phyloP scores from a whole-genome alignment of 176 grass and related monocot genomes.

The Aechmea fasciata region DNA sequence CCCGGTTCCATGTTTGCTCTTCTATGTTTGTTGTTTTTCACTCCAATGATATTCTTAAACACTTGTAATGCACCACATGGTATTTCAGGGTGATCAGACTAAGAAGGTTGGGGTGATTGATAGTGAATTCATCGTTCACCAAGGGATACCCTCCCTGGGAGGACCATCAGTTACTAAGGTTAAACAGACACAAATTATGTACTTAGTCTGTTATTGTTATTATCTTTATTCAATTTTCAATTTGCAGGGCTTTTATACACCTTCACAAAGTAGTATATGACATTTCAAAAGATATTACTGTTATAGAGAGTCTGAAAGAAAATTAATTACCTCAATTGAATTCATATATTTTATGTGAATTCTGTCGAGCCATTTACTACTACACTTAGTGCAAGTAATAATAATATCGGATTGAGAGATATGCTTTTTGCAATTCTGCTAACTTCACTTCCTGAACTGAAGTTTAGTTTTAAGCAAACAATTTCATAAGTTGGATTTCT shows the following conservation, averaged over 20 bases:
- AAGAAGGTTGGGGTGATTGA: constrained; percentile 98
- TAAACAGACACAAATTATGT: no score
- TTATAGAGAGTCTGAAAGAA: no score
- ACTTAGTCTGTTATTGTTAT: constrained; percentile 28
- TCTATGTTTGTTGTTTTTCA: no score
- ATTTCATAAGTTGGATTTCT: no score
- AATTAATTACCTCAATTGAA: neutral
- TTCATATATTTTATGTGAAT: neutral
- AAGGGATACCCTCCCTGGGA: constrained; percentile 97
- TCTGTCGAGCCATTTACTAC: neutral
- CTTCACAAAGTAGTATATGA: neutral
- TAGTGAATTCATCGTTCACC: constrained; percentile 84
- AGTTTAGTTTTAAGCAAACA: no score
- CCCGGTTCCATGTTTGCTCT: no score
- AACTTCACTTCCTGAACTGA: no score
- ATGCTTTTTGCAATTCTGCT: no score
- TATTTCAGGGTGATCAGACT: constrained; percentile 86
- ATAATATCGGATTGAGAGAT: no score
- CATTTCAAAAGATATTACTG: neutral
- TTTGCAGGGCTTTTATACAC: neutral
- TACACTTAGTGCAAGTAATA: neutral
- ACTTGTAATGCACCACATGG: constrained; percentile 2
- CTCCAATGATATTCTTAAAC: neutral
- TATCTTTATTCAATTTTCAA: neutral
- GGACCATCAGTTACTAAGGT: constrained; percentile 56